These are phyloP conservation scores for Penicillium alfredii DNA, from an alignment of 495 filamentous ascomycete genomes.

Conservation along the genomic window DNA sequence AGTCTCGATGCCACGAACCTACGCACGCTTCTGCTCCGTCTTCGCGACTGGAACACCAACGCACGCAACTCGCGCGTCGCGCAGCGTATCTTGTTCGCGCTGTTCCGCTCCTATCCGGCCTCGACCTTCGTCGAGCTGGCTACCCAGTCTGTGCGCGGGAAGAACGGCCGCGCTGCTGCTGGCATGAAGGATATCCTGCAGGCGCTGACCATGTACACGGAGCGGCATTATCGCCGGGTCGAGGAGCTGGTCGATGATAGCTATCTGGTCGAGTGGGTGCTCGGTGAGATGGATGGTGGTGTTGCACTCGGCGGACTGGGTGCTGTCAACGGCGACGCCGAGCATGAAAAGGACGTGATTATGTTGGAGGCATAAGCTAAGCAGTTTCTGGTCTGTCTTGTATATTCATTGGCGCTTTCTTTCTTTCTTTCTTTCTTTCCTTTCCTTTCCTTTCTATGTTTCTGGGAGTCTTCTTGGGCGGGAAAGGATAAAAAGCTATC, in stretches of 20 bases:
- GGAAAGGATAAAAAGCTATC: too few species aligned
- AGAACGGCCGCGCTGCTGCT: conserved; percentile 44
- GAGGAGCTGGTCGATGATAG: conserved; percentile 92
- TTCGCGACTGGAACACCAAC: conserved; percentile 97
- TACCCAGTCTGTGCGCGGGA: conserved; percentile 33
- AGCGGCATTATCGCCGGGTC: conserved; percentile 80
- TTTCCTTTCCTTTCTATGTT: not conserved
- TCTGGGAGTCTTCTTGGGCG: not conserved
- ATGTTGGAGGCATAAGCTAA: conserved; percentile 35
- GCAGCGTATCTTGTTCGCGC: conserved; percentile 73
- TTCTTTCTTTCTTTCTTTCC: conserved; percentile 5
- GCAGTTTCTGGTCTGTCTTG: conserved; percentile 15
- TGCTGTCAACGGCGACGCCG: conserved; percentile 18
- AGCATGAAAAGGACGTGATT: conserved; percentile 40
- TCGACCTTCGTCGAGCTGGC: conserved; percentile 62
- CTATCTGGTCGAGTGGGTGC: conserved; percentile 86
- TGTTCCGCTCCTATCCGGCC: conserved; percentile 73
- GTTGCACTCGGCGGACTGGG: conserved; percentile 37
- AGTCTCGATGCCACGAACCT: conserved; percentile 78
- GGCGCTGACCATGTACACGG: conserved; percentile 78
- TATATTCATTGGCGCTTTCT: conserved; percentile 27
- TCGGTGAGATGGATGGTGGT: conserved; percentile 83
- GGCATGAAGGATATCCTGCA: conserved; percentile 77
- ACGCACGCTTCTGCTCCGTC: conserved; percentile 64
- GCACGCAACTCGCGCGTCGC: conserved; percentile 78